Evolutionary conservation across 78 protist genomes (phyloP), one percentile per base, ranked within the genome.

Genomic region (Dictyostelium purpureum): DNA sequence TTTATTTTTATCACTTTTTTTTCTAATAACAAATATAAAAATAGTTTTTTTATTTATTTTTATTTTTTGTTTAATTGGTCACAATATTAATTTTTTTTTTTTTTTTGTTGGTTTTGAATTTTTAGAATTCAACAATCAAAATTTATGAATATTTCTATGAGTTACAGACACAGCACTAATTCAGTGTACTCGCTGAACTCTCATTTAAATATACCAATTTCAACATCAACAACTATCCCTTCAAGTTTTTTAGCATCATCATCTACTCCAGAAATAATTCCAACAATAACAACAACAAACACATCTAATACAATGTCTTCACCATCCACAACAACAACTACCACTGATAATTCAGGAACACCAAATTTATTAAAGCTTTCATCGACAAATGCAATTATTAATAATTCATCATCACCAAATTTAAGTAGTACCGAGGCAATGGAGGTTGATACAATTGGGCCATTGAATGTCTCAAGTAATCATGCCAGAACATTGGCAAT

Each of bases 121-220:
- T n/a, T n/a, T n/a, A 47, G 52, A 47, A 47, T 47, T 28, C 7
- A 61, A 5, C 28, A 61, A 61, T 19, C 35, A 9, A 57, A 56
- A 6, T 24, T 43, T 43, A 9, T 43, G 49, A 9, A 11, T 26
- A 61, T 61, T 78, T 78, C 87, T 61, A 82, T 82, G 90, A 82
- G 74, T 51, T 82, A 82, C 74, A 67, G 90, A 45, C 90, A 82
- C 26, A 59, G 76, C 56, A 82, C 90, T 31, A 82, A 82, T 70
- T 59, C 76, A 31, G 78, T 82, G 33, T 82, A 82, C 54, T 19
- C 90, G 31, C 78, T 82, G 78, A 82, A 70, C 33, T 57, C 90
- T 16, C 90, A 82, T 16, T 18, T 82, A 16, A 47, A 70, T 38
- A 82, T 82, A 51, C 90, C 90, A 40, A 82, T 82, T 19, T 82